These are phyloP conservation scores for Daedaleopsis nitida DNA, from an alignment of 768 basidiomycete species.

Conservation along the genomic window DNA sequence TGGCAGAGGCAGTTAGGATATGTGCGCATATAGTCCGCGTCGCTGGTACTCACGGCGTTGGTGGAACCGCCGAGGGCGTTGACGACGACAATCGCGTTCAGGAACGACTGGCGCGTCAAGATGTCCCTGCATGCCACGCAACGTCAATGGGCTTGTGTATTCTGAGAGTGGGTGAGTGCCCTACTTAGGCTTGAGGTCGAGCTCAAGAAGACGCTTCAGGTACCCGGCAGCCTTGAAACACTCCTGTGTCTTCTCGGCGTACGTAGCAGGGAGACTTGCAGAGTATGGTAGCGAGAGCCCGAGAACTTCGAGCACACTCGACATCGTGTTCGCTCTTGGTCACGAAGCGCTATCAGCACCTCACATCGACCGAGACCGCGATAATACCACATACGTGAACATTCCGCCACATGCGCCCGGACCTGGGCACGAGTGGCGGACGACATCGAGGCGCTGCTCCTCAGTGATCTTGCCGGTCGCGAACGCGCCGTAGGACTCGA, in stretches of 20 bases:
- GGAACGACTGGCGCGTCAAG: constrained; percentile 68
- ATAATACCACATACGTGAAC: constrained; percentile 62
- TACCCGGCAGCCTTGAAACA: constrained; percentile 79
- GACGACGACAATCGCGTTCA: constrained; percentile 82
- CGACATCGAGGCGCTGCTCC: constrained; percentile 81
- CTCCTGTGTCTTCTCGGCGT: constrained; percentile 80
- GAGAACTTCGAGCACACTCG: constrained; percentile 77
- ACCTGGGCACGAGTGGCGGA: constrained; percentile 84
- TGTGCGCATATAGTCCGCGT: not conserved
- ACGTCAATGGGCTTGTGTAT: not conserved
- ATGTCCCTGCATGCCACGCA: constrained; percentile 48
- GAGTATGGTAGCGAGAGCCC: constrained; percentile 89
- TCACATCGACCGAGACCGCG: not conserved
- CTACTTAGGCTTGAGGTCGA: constrained; percentile 81
- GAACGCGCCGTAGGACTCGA: constrained; percentile 84
- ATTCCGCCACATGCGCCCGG: constrained; percentile 87
- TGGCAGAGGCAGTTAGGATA: too few relatives aligned
- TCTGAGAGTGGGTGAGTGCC: not conserved
- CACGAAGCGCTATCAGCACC: not conserved
- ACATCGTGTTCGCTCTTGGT: constrained; percentile 83
- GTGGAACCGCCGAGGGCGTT: constrained; percentile 87
- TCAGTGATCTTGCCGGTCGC: constrained; percentile 76
- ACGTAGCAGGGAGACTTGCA: constrained; percentile 72
- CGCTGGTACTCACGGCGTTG: constrained; percentile 61
- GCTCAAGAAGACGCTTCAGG: constrained; percentile 70